Conservation (phyloP, 306 rosid species). For the Morella rubra region DNA sequence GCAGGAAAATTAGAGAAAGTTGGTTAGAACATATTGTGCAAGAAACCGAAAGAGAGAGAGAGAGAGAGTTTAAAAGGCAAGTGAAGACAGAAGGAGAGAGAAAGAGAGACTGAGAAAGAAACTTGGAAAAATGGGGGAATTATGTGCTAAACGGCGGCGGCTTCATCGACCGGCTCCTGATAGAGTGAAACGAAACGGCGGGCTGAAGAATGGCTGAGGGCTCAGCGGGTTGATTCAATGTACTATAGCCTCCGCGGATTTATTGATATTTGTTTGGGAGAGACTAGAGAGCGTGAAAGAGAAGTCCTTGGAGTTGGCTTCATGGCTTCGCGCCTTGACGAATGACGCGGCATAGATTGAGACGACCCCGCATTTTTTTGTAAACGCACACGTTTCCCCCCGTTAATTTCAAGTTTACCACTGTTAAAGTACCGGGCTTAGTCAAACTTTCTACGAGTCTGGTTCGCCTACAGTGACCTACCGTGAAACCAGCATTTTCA, state of each 20-base stretch:
- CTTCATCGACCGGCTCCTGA: slow-evolving; percentile 49
- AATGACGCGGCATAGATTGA: slow-evolving; percentile 24
- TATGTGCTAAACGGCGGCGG: slow-evolving; percentile 36
- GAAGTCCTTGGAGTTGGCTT: neutral
- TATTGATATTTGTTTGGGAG: too few relatives aligned
- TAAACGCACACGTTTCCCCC: neutral
- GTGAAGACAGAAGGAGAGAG: neutral
- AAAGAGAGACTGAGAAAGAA: slow-evolving; percentile 4
- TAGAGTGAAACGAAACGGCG: neutral
- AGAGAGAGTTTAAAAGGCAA: neutral
- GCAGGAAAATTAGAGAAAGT: slow-evolving; percentile 25
- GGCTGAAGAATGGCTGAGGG: slow-evolving; percentile 4
- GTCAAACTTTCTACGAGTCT: neutral
- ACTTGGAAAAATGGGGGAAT: slow-evolving; percentile 38
- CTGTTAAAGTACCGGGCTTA: neutral
- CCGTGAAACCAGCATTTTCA: too few relatives aligned
- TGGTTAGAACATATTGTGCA: neutral
- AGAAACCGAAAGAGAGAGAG: slow-evolving; percentile 6
- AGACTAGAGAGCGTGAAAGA: too few relatives aligned
- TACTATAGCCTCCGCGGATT: too few relatives aligned
- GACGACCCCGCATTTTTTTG: neutral
- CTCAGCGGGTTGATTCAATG: slow-evolving; percentile 7
- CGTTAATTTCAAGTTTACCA: slow-evolving; percentile 22
- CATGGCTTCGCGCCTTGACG: slow-evolving; percentile 39
- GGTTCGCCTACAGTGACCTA: too few relatives aligned